A percentile compares a stretch with the other conserved stretches of the same genome.
Evolutionary conservation across 163 green algal species (phyloP).

Genomic region (Prototheca wickerhamii): DNA sequence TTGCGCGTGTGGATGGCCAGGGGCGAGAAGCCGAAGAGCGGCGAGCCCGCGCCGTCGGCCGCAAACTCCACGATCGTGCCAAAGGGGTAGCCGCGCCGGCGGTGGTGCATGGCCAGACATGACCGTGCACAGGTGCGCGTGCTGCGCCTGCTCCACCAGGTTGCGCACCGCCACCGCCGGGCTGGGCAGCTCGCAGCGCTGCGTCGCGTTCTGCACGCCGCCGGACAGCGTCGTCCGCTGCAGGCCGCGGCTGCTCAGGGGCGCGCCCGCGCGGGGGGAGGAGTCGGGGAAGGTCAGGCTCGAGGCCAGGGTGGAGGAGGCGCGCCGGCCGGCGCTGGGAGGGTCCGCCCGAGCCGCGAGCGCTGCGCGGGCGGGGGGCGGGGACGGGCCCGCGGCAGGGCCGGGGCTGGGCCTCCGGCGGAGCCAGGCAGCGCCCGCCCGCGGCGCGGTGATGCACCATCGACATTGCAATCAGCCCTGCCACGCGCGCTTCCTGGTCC

Average conservation of each 20-base stretch:
- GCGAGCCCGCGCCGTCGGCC: conserved; percentile 70
- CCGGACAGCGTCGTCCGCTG: conserved; percentile 66
- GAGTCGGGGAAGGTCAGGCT: conserved; percentile 14
- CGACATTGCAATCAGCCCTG: too few species aligned
- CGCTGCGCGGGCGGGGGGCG: too few species aligned
- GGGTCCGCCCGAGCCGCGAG: too few species aligned
- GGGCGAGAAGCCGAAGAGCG: conserved; percentile 83
- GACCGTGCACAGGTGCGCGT: conserved; percentile 83
- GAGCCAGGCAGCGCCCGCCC: too few species aligned
- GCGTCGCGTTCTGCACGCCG: conserved; percentile 82
- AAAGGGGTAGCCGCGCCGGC: conserved; percentile 89
- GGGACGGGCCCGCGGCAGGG: too few species aligned
- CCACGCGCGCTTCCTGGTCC: too few species aligned
- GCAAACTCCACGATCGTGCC: conserved; percentile 92
- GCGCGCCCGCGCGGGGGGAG: neutral
- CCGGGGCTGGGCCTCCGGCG: too few species aligned
- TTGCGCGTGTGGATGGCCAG: conserved; percentile 96
- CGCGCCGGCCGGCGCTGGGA: too few species aligned
- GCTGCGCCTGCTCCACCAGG: conserved; percentile 70
- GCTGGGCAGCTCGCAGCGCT: conserved; percentile 48
- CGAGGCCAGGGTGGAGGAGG: neutral
- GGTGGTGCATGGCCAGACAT: conserved; percentile 96
- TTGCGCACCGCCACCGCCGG: conserved; percentile 66
- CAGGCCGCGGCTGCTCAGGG: conserved; percentile 53
- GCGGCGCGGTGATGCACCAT: too few species aligned